phyloP scores from a whole-genome alignment of 2,329 filamentous ascomycete species.

The Lecanoromycetidae sp. region DNA sequence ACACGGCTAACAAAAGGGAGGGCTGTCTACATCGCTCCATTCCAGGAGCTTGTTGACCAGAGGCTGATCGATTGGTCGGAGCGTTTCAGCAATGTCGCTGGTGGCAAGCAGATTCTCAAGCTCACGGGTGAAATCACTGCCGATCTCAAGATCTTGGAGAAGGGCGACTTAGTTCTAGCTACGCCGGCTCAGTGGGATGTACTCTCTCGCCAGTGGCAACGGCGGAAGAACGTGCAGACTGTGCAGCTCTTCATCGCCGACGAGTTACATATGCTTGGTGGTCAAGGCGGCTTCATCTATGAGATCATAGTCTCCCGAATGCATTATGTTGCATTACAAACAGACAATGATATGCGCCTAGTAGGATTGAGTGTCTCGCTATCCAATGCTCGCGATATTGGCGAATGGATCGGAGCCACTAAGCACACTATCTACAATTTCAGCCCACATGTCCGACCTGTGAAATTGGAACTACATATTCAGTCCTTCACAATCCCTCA shows the following conservation, averaged over 20 bases:
- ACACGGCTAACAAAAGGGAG: slow-evolving; percentile 56
- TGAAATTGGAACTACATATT: slow-evolving; percentile 85
- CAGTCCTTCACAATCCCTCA: slow-evolving; percentile 94
- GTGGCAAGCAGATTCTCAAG: slow-evolving; percentile 84
- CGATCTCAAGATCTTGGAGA: slow-evolving; percentile 78
- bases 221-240: slow-evolving; percentile 85
- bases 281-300: slow-evolving; percentile 75
- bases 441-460: slow-evolving; percentile 76
- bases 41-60: slow-evolving; percentile 81
- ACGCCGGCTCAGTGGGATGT: slow-evolving; percentile 95
- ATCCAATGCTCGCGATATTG: slow-evolving; percentile 83
- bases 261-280: slow-evolving; percentile 86
- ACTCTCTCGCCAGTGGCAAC: slow-evolving; percentile 88
- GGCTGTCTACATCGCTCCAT: slow-evolving; percentile 87
- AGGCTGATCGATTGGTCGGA: slow-evolving; percentile 75
- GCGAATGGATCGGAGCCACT: slow-evolving; percentile 94
- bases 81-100: slow-evolving; percentile 57
- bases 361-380: slow-evolving; percentile 83
- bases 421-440: slow-evolving; percentile 99
- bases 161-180: slow-evolving; percentile 78
- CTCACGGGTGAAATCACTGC: slow-evolving; percentile 84
- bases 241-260: slow-evolving; percentile 89
- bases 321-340: slow-evolving; percentile 86
- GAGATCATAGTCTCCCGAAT: slow-evolving; percentile 96
- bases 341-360: slow-evolving; percentile 73